Percentiles rank a stretch among this genome's conserved stretches.
Conservation (phyloP, 73 alveolate species). For the Uronychia binucleata region DNA sequence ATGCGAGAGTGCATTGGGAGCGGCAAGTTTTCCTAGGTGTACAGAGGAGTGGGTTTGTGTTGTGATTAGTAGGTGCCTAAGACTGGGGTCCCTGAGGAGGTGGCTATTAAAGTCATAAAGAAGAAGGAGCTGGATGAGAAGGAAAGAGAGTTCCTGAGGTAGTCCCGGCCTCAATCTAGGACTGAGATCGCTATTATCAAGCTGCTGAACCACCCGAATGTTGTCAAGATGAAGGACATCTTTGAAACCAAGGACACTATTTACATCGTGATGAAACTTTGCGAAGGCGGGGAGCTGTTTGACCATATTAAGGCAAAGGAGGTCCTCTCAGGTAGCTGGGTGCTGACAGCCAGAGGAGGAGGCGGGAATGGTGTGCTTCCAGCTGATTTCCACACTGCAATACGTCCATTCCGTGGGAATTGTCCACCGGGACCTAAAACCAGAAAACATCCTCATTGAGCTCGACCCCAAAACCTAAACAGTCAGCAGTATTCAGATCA, state of each 20-base stretch:
- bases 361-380: conserved; percentile 59
- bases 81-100: neutral
- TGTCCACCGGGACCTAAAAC: conserved; percentile 78
- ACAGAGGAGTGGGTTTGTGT: conserved; percentile 2
- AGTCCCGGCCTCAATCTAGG: neutral
- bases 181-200: conserved; percentile 9
- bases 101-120: neutral
- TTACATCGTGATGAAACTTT: conserved; percentile 59
- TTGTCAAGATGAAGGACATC: conserved; percentile 57
- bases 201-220: conserved; percentile 57
- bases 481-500: conserved; percentile 27
- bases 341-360: conserved; percentile 67
- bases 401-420: conserved; percentile 82
- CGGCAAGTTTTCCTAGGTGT: neutral
- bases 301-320: conserved; percentile 54
- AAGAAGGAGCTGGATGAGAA: neutral
- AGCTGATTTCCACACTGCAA: conserved; percentile 64
- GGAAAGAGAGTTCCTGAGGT: conserved; percentile 4
- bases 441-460: conserved; percentile 81
- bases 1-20: neutral
- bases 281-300: conserved; percentile 75
- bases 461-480: conserved; percentile 1
- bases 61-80: too few species aligned
- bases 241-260: conserved; percentile 41
- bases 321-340: conserved; percentile 3